These are phyloP conservation scores for Coccomyxa subellipsoidea DNA, from an alignment of 163 green algal species.

Conservation along the genomic window DNA sequence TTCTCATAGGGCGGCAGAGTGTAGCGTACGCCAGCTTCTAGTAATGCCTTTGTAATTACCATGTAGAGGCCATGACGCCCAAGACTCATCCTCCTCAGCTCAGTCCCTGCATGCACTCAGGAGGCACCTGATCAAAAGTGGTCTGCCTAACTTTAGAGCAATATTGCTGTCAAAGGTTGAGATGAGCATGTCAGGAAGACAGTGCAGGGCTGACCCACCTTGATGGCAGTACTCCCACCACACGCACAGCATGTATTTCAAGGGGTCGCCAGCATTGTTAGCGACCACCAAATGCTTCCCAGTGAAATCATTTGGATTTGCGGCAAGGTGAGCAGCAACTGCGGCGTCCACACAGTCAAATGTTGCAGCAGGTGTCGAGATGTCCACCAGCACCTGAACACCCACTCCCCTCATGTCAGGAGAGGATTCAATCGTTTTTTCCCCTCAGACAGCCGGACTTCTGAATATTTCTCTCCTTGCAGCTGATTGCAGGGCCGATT, in stretches of 20 bases:
- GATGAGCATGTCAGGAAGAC: neutral
- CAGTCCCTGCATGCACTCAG: constrained; percentile 22
- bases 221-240: constrained; percentile 20
- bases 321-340: constrained; percentile 7
- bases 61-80: constrained; percentile 25
- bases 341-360: constrained; percentile 23
- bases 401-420: neutral
- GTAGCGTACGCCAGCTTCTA: constrained; percentile 12
- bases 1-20: constrained; percentile 28
- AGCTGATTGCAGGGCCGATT: no score
- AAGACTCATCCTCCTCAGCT: constrained; percentile 24
- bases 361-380: constrained; percentile 19
- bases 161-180: no score
- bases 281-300: constrained; percentile 16
- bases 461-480: no score
- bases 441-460: no score
- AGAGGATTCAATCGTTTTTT: no score
- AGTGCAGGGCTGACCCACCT: constrained; percentile 5
- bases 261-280: constrained; percentile 18
- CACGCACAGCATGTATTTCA: constrained; percentile 43
- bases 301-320: constrained; percentile 29
- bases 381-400: constrained; percentile 34
- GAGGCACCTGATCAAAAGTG: no score
- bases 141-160: no score
- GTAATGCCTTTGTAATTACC: constrained; percentile 10